Evolutionary conservation across 768 basidiomycete genomes (phyloP), one percentile per base, ranked within the genome.

Genomic region (Aureoboletus auriporus): DNA sequence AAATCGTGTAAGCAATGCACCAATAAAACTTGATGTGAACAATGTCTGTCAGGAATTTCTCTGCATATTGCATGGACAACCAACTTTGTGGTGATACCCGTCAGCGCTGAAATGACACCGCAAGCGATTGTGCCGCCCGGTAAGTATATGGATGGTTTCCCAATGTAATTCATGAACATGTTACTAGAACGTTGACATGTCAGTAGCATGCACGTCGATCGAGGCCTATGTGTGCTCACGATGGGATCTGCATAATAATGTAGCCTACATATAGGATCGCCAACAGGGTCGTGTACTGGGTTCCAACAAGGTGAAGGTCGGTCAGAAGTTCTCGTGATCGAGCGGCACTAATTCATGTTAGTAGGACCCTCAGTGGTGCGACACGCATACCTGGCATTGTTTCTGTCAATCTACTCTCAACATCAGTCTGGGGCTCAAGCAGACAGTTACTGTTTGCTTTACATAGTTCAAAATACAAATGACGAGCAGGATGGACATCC

Each of bases 211-310:
- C 40, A 34, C 20, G 8, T n/a, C 1, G 28, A 16, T 23, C 26
- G 34, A 11, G 46, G 29, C 20, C 20, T 2, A 23, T 23, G 41
- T 29, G 35, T 27, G 59, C 82, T 59, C 56, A 84, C 82, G 82
- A 85, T 30, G 86, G 86, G 46, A 89, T 75, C 62, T 89, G 87
- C 86, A 88, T 87, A 34, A 86, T 65, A 49, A 84, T 84, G 59
- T 89, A 89, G 13, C 84, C 85, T 29, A 84, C 71, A 54, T 84
- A 86, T 41, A 86, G 72, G 44, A 84, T 78, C 36, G 83, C 83
- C 36, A 89, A 65, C 13, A 89, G 65, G 0, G 84, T 82, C 10
- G 80, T 75, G 59, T 87, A 89, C 55, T 89, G 73, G 45, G 74
- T 67, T 34, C 78, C 82, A 52, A 76, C 66, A 14, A 89, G 70